Conservation (phyloP, 768 basidiomycete species). For the Clitopilus hobsonii region DNA sequence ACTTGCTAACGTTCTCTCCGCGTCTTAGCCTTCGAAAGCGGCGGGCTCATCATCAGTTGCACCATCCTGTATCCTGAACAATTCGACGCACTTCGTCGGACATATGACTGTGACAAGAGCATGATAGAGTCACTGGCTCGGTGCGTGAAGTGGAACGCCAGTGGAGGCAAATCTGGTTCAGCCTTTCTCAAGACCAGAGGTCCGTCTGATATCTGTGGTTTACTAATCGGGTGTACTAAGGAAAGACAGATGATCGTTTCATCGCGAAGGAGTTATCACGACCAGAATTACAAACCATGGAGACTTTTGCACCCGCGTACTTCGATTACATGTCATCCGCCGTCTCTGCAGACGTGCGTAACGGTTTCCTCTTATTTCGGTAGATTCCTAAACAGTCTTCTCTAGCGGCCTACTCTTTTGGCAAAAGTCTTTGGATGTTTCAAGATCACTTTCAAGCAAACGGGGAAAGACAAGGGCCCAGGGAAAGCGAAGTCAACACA, state of each 20-base stretch:
- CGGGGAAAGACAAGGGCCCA: constrained; percentile 59
- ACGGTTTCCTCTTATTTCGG: constrained; percentile 5
- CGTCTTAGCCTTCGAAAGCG: constrained; percentile 78
- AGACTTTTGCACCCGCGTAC: constrained; percentile 95
- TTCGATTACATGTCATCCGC: constrained; percentile 99
- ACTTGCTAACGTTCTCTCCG: constrained; percentile 6
- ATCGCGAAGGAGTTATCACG: constrained; percentile 95
- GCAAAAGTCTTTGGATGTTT: constrained; percentile 98
- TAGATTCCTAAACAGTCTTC: constrained; percentile 7
- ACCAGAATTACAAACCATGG: constrained; percentile 90
- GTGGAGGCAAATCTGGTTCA: constrained; percentile 94
- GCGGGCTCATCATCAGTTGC: constrained; percentile 86
- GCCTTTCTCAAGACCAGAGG: constrained; percentile 95
- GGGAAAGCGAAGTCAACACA: constrained; percentile 76
- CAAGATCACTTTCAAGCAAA: constrained; percentile 86
- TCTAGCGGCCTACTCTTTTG: constrained; percentile 87
- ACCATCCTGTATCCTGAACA: constrained; percentile 95
- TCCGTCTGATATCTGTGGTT: constrained; percentile 23
- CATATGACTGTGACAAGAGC: constrained; percentile 90
- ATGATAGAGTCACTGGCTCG: constrained; percentile 91
- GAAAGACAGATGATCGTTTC: constrained; percentile 83
- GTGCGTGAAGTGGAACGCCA: constrained; percentile 94
- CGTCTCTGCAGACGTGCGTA: constrained; percentile 71
- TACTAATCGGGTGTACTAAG: too few species aligned
- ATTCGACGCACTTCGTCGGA: constrained; percentile 89